Evolutionary conservation across 2,329 filamentous ascomycete species (phyloP).

Genomic region (Cercospora sesami): DNA sequence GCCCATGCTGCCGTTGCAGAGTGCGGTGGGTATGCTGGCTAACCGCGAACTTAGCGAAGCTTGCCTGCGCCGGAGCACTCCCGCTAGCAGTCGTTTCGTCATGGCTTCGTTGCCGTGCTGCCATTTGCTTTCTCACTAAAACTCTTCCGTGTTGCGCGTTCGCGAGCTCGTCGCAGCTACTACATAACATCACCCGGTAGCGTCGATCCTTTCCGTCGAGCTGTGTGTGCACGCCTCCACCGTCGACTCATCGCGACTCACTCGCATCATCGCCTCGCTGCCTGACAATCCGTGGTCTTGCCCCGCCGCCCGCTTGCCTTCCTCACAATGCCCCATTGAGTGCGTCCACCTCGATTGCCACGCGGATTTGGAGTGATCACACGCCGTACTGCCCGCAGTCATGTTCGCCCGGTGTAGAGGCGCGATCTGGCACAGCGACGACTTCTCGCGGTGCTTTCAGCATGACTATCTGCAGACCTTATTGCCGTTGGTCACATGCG

Average conservation of each 20-base stretch:
- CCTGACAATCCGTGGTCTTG: neutral
- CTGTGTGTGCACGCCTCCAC: slow-evolving; percentile 6
- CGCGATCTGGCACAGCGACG: slow-evolving; percentile 61
- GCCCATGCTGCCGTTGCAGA: slow-evolving; percentile 1
- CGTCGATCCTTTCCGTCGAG: slow-evolving; percentile 8
- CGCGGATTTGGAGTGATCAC: slow-evolving; percentile 2
- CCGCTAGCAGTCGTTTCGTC: slow-evolving; percentile 5
- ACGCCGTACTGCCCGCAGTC: slow-evolving; percentile 3
- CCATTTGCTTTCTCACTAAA: slow-evolving; percentile 9
- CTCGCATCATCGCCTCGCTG: neutral
- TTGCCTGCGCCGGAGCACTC: neutral
- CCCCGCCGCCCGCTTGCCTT: neutral
- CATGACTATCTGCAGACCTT: slow-evolving; percentile 75
- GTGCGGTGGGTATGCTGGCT: neutral
- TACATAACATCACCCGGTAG: slow-evolving; percentile 1
- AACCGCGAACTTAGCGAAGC: neutral
- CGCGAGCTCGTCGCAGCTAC: slow-evolving; percentile 5
- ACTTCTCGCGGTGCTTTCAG: slow-evolving; percentile 63
- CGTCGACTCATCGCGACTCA: slow-evolving; percentile 9
- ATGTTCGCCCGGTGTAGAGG: slow-evolving; percentile 58
- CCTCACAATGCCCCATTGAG: slow-evolving; percentile 18
- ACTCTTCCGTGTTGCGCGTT: slow-evolving; percentile 3
- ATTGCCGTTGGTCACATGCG: slow-evolving; percentile 71
- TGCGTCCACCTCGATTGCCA: slow-evolving; percentile 1
- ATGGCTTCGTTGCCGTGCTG: slow-evolving; percentile 7